Conservation (phyloP, 23 red algal species). For the Agarophyton chilense region DNA sequence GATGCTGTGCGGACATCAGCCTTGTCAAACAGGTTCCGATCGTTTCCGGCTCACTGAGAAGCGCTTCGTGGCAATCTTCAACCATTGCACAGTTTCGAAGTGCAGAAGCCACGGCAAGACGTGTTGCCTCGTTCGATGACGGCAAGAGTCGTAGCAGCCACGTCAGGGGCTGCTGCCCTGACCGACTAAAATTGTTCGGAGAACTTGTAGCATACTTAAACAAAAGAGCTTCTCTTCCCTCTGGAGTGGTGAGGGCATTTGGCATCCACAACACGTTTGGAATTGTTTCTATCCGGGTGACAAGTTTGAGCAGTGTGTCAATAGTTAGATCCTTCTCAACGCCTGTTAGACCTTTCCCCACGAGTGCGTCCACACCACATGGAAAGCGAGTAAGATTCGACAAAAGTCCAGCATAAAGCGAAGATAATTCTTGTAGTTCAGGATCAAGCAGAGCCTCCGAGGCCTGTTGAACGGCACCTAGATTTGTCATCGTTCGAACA, state of each 20-base stretch:
- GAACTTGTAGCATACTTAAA: neutral
- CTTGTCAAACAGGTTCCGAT: conserved; percentile 37
- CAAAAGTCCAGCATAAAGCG: conserved; percentile 36
- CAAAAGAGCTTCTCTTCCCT: conserved; percentile 57
- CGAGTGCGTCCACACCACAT: conserved; percentile 48
- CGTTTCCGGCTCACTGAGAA: conserved; percentile 15
- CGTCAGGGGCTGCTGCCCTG: conserved; percentile 42
- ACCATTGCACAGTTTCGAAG: conserved; percentile 54
- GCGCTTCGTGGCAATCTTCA: conserved; percentile 48
- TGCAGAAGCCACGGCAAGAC: conserved; percentile 26
- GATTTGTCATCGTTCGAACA: neutral
- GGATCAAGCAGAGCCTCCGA: conserved; percentile 32
- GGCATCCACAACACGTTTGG: conserved; percentile 65
- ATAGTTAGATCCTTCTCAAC: neutral
- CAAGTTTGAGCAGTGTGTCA: conserved; percentile 21
- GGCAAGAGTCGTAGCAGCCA: conserved; percentile 23
- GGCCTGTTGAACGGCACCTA: conserved; percentile 22
- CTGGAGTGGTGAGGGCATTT: conserved; percentile 21
- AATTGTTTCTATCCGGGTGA: conserved; percentile 13
- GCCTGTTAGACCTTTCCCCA: conserved; percentile 18
- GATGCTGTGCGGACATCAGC: conserved; percentile 7
- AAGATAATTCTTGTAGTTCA: neutral
- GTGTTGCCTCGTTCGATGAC: neutral
- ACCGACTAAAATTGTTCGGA: neutral
- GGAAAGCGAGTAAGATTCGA: conserved; percentile 50